Percentiles rank a stretch among this genome's conserved stretches.
phyloP scores from a whole-genome alignment of 768 basidiomycete species.

The Calvatia gigantea region DNA sequence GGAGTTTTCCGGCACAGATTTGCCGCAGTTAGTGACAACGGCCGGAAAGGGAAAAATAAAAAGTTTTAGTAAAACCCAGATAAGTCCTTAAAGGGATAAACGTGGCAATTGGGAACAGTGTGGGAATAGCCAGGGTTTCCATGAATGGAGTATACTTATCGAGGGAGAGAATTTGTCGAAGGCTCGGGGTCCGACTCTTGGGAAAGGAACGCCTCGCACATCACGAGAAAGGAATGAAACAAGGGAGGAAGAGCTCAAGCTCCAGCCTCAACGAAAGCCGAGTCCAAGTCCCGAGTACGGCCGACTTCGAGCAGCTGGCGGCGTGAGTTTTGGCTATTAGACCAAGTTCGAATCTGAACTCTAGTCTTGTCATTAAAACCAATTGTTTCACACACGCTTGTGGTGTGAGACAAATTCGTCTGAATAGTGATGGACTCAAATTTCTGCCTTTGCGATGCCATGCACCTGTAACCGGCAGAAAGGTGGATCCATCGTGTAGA shows the following conservation, averaged over 20 bases:
- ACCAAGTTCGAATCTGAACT: background rate
- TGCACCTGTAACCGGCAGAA: background rate
- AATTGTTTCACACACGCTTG: background rate
- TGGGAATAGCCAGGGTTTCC: background rate
- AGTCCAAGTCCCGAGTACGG: constrained; percentile 4
- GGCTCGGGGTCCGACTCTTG: background rate
- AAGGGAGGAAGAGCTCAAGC: background rate
- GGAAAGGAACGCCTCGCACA: background rate
- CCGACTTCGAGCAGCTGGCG: background rate
- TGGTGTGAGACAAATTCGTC: background rate
- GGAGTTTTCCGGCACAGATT: background rate
- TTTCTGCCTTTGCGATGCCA: background rate
- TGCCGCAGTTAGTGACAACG: constrained; percentile 2
- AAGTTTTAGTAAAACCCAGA: background rate
- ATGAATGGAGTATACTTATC: constrained; percentile 4
- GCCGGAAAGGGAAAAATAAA: background rate
- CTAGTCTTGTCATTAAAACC: background rate
- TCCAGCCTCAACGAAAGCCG: constrained; percentile 1
- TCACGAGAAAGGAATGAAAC: background rate
- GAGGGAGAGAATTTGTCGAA: background rate
- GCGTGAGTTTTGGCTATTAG: background rate
- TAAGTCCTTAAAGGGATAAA: constrained; percentile 7
- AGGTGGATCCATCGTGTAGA: background rate
- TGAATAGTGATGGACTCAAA: background rate
- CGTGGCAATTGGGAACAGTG: background rate